Evolutionary conservation across 2,329 filamentous ascomycete species (phyloP), one percentile per base, ranked within the genome.

Genomic region (Bipolaris bicolor): DNA sequence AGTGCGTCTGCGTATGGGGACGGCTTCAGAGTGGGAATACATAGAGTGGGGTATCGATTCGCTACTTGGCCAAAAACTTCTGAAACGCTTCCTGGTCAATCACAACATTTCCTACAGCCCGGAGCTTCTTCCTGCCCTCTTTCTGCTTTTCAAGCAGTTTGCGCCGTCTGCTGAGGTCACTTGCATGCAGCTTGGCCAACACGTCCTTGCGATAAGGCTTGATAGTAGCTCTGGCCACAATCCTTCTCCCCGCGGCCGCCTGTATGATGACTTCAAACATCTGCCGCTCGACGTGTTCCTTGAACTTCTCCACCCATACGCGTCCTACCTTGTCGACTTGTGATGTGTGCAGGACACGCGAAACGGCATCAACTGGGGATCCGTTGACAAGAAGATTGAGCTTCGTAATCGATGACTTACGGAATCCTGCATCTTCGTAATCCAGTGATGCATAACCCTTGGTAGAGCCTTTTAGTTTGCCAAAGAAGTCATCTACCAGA

Each of bases 221-320:
- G 74, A 99, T 88, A 0, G 93, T 97, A 75, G 98, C 95, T 71
- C 95, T 84, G 0, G 95, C 95, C 3, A 99, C 86, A 49, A 99
- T 88, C 49, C 89, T 86, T 66, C 86, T 88, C 3, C 93, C 94
- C 0, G 90, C 89, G 0, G 90, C 89, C 3, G 95, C 94, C 77
- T 99, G 95, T 62, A 99, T 98, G 54, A 98, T 83, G 20, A 99
- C 87, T 79, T 99, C 95, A 71, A 97, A 99, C 88, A 98, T 95
- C 76, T 99, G 95, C 16, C 95, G 83, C 70, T 97, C 91, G 18
- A 99, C 94, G 69, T 98, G 94, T 76, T 97, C 88, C 73, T 97
- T 98, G 82, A 99, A 98, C 77, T 96, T 97, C 39, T 86, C 88
- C 5, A 97, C 94, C 95, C 95, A 99, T 55, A 88, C 83, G 46